These are phyloP conservation scores for Odonthalia washingtoniensis DNA, from an alignment of 31 red algal species.

Conservation along the genomic window DNA sequence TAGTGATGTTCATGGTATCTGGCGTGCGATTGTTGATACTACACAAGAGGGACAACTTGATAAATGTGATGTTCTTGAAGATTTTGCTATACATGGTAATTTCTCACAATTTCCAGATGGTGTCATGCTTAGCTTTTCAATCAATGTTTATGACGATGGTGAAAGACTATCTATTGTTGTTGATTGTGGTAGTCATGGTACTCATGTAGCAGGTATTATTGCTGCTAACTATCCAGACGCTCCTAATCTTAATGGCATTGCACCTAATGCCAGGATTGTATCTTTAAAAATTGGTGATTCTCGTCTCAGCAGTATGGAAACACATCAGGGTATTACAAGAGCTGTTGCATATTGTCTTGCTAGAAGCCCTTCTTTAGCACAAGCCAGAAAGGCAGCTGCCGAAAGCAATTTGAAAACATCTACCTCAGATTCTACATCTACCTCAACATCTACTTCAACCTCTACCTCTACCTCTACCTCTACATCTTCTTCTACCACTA, in stretches of 20 bases:
- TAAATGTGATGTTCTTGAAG: constrained; percentile 55
- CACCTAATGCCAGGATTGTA: constrained; percentile 71
- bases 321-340: constrained; percentile 64
- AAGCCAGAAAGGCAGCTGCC: background rate
- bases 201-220: constrained; percentile 76
- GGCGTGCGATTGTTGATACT: constrained; percentile 72
- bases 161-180: constrained; percentile 65
- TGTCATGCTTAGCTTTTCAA: constrained; percentile 60
- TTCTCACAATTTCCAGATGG: constrained; percentile 58
- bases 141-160: constrained; percentile 76
- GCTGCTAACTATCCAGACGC: constrained; percentile 62
- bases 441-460: no score
- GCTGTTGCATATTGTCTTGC: constrained; percentile 68
- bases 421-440: no score
- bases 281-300: constrained; percentile 83
- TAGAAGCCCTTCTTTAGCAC: constrained; percentile 1
- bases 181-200: constrained; percentile 74
- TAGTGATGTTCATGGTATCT: constrained; percentile 50
- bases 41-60: constrained; percentile 43
- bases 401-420: no score
- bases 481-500: background rate
- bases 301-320: constrained; percentile 75
- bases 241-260: constrained; percentile 59
- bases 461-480: no score
- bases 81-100: constrained; percentile 48